These are phyloP conservation scores for Saccharomyces hybrid DNA, from an alignment of 1,139 yeast species.

Conservation along the genomic window DNA sequence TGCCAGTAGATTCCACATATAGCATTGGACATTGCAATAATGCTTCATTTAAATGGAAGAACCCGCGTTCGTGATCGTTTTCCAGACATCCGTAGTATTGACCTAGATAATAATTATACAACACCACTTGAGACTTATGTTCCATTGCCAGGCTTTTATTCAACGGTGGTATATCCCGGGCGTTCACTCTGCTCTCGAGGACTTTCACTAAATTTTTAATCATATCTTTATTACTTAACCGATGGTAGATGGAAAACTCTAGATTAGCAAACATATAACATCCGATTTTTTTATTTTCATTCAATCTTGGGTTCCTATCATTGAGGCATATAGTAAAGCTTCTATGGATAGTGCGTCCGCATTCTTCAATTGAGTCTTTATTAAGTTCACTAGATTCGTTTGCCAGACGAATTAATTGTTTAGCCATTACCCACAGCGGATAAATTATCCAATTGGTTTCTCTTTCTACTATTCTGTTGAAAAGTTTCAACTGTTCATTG, in stretches of 20 bases:
- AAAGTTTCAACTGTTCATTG: conserved; percentile 31
- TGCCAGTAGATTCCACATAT: conserved; percentile 18
- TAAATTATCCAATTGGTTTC: conserved; percentile 63
- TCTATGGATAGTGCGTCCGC: conserved; percentile 59
- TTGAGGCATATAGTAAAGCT: conserved; percentile 73
- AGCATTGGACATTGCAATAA: conserved; percentile 33
- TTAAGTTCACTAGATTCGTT: conserved; percentile 27
- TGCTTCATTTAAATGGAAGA: conserved; percentile 18
- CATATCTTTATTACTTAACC: conserved; percentile 60
- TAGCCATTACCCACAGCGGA: conserved; percentile 48
- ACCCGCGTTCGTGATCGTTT: conserved; percentile 18
- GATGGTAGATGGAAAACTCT: conserved; percentile 65
- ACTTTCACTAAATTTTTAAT: conserved; percentile 78
- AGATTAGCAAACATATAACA: conserved; percentile 70
- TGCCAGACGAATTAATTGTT: conserved; percentile 37
- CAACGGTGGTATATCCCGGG: conserved; percentile 39
- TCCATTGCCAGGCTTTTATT: conserved; percentile 27
- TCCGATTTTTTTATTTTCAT: conserved; percentile 50
- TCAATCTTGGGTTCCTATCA: conserved; percentile 56
- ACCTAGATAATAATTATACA: conserved; percentile 26
- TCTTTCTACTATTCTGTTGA: conserved; percentile 56
- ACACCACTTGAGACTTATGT: conserved; percentile 16
- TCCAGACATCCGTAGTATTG: conserved; percentile 28
- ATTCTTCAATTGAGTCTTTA: conserved; percentile 38
- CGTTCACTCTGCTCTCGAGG: conserved; percentile 33